Evolutionary conservation across 129 eudicot genomes (phyloP), one percentile per base, ranked within the genome.

Genomic region (Centrapalus pauciflorus): DNA sequence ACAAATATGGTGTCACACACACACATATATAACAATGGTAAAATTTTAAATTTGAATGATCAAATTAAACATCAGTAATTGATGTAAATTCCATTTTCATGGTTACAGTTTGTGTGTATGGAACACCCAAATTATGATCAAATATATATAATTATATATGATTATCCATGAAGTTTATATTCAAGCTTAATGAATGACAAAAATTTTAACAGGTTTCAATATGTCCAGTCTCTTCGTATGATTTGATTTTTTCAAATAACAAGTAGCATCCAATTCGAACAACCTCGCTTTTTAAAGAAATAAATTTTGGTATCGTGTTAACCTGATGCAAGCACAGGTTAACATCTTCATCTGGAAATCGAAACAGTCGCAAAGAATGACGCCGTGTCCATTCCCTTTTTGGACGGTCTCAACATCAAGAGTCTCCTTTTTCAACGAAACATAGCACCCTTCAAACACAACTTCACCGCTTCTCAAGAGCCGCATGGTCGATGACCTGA

Each of bases 301-400:
- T 79, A 69, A 93, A 93, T 76, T 83, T 88, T 4, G 96, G 95
- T 62, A 85, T 93, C 72, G 83, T 62, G 70, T 77, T 88, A 12
- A 88, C 91, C 76, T 88, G 86, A 79, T 83, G 87, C 86, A 88
- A 57, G 79, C 98, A 93, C 66, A 88, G 96, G 32, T 88, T 78
- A 48, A 93, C 83, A 33, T 93, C 96, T 16, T 96, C 98, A 25
- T 67, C 70, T 78, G 89, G 32, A 83, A 88, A 80, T 93, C 95
- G 2, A 29, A 48, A 55, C 85, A 88, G 34, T 85, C 82, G 0
- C 78, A 77, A 61, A 93, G 84, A 54, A 92, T 87, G 1, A 88
- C 85, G 14, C 96, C 96, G 23, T 96, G 88, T 49, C 85, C 98
- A 32, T 40, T 85, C 57, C 98, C 98, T 68, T 85, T 86, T 26